These are phyloP conservation scores for Podaxis pistillaris DNA, from an alignment of 768 basidiomycete genomes.

Conservation along the genomic window DNA sequence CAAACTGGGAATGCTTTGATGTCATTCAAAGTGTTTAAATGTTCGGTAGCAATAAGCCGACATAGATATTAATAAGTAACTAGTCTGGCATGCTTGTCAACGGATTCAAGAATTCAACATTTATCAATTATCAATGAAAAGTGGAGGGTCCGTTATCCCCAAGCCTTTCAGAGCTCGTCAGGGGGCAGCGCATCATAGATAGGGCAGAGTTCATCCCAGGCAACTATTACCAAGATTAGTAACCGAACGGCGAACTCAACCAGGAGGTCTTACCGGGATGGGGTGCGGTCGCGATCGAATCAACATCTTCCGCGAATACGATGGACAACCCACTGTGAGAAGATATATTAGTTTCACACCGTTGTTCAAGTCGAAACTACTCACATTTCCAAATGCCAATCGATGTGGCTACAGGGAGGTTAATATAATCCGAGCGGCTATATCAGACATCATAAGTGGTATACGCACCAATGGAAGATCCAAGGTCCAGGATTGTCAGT, in stretches of 20 bases:
- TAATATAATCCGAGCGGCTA: not conserved
- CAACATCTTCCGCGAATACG: constrained; percentile 32
- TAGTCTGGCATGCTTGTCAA: not conserved
- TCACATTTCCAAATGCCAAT: constrained; percentile 37
- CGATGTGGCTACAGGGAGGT: constrained; percentile 32
- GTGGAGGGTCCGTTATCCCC: not conserved
- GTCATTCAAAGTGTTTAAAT: not conserved
- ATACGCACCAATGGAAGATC: constrained; percentile 40
- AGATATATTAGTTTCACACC: not conserved
- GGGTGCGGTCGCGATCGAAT: constrained; percentile 5
- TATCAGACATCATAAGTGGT: not conserved
- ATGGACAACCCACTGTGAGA: constrained; percentile 30
- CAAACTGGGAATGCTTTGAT: not conserved
- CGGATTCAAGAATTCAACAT: not conserved
- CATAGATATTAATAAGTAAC: not conserved
- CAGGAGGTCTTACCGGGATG: not conserved
- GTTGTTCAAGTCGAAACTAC: not conserved
- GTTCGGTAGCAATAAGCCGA: not conserved
- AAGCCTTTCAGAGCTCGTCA: not conserved
- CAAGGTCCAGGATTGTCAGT: constrained; percentile 54
- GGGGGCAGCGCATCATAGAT: constrained; percentile 17
- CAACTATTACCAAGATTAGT: constrained; percentile 16
- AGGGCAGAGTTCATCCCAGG: constrained; percentile 27
- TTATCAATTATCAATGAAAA: not conserved
- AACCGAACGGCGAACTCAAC: not conserved